Evolutionary conservation across 352 stramenopile species (phyloP).

Genomic region (Phytopythium chamaehyphon): DNA sequence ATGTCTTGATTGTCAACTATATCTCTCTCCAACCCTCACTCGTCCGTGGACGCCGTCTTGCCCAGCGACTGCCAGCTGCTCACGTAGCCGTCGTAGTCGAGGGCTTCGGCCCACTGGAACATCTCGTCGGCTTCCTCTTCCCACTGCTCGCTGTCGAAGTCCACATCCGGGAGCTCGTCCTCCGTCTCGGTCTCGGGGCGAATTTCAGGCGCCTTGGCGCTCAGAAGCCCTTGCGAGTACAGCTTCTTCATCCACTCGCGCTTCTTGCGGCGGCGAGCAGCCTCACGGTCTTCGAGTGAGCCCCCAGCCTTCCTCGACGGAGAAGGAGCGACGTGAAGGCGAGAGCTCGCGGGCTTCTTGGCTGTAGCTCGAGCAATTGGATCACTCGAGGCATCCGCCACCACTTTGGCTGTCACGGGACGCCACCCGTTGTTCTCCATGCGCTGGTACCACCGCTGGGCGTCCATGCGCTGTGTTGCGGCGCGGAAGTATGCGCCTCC

Average conservation of each 20-base stretch:
- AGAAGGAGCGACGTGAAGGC: background rate
- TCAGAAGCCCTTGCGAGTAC: slow-evolving; percentile 54
- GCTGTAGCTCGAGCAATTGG: slow-evolving; percentile 48
- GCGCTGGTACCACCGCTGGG: slow-evolving; percentile 77
- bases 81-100: slow-evolving; percentile 78
- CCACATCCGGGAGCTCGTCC: slow-evolving; percentile 28
- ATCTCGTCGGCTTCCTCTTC: slow-evolving; percentile 60
- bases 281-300: slow-evolving; percentile 31
- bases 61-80: slow-evolving; percentile 59
- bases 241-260: slow-evolving; percentile 81
- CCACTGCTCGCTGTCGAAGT: slow-evolving; percentile 68
- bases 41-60: slow-evolving; percentile 44
- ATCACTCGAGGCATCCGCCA: slow-evolving; percentile 56
- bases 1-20: no score
- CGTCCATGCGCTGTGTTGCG: slow-evolving; percentile 30
- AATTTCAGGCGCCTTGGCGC: slow-evolving; percentile 10
- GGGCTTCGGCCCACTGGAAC: slow-evolving; percentile 57
- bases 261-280: slow-evolving; percentile 55
- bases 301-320: background rate
- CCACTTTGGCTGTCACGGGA: slow-evolving; percentile 78
- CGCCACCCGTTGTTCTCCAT: slow-evolving; percentile 91
- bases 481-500: slow-evolving; percentile 68
- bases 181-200: slow-evolving; percentile 6
- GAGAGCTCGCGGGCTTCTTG: slow-evolving; percentile 5
- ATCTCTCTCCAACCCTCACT: no score